Conservation (phyloP, 148 eudicot species). For the Diospyros lotus region DNA sequence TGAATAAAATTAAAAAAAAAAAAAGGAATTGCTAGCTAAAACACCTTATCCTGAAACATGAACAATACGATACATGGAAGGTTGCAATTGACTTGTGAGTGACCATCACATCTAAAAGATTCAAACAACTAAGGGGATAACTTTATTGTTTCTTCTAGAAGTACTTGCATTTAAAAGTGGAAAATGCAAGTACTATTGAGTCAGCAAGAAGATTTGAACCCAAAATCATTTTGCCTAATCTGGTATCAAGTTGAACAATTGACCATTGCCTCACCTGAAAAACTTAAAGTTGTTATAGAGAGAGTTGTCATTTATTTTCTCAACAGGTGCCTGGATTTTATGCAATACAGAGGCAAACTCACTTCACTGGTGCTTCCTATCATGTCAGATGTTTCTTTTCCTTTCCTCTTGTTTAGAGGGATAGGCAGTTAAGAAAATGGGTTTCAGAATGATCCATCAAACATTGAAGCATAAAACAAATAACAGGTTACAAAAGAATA, state of each 20-base stretch:
- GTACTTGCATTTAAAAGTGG: neutral
- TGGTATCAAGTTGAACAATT: no score
- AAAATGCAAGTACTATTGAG: neutral
- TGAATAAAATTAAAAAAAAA: neutral
- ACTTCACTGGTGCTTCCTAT: neutral
- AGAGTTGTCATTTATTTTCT: no score
- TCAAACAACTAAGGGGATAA: neutral
- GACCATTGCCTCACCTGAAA: no score
- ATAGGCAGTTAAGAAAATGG: neutral
- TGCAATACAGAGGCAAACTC: no score
- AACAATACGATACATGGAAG: neutral
- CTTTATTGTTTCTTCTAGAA: neutral
- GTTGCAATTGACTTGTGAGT: neutral
- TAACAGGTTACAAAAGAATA: neutral
- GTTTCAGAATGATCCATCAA: neutral
- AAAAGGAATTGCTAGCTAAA: neutral
- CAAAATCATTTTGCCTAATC: no score
- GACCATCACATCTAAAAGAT: no score
- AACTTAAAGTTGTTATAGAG: no score
- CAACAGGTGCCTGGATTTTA: no score
- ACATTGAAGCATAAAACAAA: neutral
- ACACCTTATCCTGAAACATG: conserved; percentile 3
- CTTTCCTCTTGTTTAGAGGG: neutral
- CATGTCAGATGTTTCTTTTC: neutral
- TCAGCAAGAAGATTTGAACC: no score